Conservation (phyloP, 495 filamentous ascomycete species). For the Penicillium soppii region DNA sequence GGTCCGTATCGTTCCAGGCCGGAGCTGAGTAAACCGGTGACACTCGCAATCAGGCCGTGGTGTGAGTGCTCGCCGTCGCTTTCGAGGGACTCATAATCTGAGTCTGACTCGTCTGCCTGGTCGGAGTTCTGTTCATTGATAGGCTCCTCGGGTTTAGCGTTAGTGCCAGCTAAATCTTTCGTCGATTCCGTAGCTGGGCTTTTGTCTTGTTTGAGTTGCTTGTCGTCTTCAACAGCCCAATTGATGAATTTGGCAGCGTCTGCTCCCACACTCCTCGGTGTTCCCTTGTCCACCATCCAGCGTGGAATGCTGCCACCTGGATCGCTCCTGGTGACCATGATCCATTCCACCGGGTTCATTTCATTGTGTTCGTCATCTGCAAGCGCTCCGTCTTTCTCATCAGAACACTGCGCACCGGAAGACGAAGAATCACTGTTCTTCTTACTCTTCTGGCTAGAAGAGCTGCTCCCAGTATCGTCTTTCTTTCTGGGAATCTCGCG, state of each 20-base stretch:
- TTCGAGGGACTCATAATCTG: constrained; percentile 14
- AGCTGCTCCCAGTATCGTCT: background rate
- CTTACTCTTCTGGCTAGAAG: background rate
- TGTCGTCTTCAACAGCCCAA: constrained; percentile 68
- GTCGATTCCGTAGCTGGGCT: constrained; percentile 11
- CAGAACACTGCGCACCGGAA: constrained; percentile 21
- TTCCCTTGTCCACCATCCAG: constrained; percentile 93
- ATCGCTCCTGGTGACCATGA: constrained; percentile 94
- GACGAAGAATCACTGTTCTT: constrained; percentile 5
- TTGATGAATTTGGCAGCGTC: constrained; percentile 85
- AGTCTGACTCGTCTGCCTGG: constrained; percentile 4
- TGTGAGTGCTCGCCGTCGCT: constrained; percentile 24
- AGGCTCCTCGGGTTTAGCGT: constrained; percentile 14
- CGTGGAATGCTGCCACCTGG: constrained; percentile 89
- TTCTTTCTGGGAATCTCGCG: constrained; percentile 67
- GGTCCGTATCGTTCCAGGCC: constrained; percentile 43
- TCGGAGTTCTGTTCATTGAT: constrained; percentile 8
- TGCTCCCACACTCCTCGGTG: constrained; percentile 74
- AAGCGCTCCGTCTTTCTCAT: constrained; percentile 28
- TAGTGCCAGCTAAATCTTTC: constrained; percentile 5
- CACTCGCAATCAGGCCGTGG: constrained; percentile 45
- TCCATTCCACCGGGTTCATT: constrained; percentile 80
- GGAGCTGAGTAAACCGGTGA: constrained; percentile 41
- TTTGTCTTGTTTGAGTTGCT: constrained; percentile 38
- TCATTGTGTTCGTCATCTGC: constrained; percentile 52